These are phyloP conservation scores for Chlamydomonas applanata DNA, from an alignment of 139 green algal species.

Conservation along the genomic window DNA sequence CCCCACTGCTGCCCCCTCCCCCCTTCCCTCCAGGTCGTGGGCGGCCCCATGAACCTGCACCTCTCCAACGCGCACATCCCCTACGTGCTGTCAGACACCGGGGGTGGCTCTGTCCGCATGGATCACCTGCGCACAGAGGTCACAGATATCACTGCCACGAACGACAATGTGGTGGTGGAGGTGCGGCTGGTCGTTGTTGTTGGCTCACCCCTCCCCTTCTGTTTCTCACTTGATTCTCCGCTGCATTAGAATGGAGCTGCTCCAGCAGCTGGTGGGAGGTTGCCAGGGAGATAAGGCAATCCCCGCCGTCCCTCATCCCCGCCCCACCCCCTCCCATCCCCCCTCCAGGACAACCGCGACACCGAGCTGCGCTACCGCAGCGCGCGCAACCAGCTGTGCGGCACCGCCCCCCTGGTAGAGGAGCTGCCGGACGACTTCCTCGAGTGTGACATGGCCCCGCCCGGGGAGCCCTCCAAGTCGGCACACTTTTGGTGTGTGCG, in stretches of 20 bases:
- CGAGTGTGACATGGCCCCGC: conserved; percentile 8
- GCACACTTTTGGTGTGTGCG: conserved; percentile 8
- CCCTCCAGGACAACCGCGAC: conserved; percentile 26
- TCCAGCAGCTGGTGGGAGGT: no score
- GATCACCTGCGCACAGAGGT: not conserved
- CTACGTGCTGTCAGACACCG: not conserved
- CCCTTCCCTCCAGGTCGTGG: not conserved
- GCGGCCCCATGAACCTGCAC: conserved; percentile 1
- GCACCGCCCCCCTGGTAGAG: conserved; percentile 32
- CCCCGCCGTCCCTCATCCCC: no score
- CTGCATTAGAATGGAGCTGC: no score
- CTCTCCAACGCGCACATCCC: conserved; percentile 14
- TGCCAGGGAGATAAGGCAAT: no score
- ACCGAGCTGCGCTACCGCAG: conserved; percentile 31
- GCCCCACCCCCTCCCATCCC: no score
- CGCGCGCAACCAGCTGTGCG: conserved; percentile 29
- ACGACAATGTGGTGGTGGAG: conserved; percentile 29
- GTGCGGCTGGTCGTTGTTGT: no score
- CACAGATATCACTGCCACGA: conserved; percentile 14
- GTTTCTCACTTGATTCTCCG: no score
- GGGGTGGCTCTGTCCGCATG: not conserved
- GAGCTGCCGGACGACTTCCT: conserved; percentile 24
- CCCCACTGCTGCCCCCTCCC: no score
- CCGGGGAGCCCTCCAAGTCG: not conserved
- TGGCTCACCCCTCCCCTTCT: not conserved